Conservation (phyloP, 2,329 filamentous ascomycete genomes). For the Penicillium sp. region DNA sequence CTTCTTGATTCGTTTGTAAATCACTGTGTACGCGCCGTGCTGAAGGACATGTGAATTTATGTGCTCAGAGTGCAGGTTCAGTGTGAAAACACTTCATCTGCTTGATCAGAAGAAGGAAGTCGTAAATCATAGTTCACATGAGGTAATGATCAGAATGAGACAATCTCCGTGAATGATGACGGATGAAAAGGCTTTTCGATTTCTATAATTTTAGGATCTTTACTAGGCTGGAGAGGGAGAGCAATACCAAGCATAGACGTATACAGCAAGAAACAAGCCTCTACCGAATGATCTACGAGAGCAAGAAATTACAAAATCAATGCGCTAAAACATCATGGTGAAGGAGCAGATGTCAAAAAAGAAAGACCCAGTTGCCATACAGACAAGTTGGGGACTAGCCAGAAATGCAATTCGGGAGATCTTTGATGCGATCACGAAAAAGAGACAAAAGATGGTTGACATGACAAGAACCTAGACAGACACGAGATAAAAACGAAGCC, state of each 20-base stretch:
- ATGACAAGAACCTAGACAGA: not conserved
- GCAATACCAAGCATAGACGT: no score
- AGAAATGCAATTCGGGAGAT: slow-evolving; percentile 10
- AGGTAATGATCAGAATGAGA: no score
- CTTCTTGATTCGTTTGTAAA: not conserved
- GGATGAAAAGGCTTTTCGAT: no score
- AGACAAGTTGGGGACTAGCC: not conserved
- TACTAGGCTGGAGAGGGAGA: no score
- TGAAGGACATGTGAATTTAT: not conserved
- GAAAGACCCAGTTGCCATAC: not conserved
- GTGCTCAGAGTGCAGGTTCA: not conserved
- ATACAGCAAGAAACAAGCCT: not conserved
- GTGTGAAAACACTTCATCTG: not conserved
- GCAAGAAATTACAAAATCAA: not conserved
- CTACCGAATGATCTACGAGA: not conserved
- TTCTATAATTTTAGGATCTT: no score
- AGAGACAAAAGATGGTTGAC: not conserved
- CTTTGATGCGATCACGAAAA: not conserved
- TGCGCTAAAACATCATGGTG: not conserved
- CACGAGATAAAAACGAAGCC: not conserved
- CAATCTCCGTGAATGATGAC: no score
- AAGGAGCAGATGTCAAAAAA: not conserved
- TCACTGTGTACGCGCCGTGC: not conserved
- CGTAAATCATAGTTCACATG: not conserved
- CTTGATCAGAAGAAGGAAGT: not conserved